Evolutionary conservation across 1,284 basidiomycete species (phyloP), one percentile per base, ranked within the genome.

Genomic region (Cutaneotrichosporon daszewskae): DNA sequence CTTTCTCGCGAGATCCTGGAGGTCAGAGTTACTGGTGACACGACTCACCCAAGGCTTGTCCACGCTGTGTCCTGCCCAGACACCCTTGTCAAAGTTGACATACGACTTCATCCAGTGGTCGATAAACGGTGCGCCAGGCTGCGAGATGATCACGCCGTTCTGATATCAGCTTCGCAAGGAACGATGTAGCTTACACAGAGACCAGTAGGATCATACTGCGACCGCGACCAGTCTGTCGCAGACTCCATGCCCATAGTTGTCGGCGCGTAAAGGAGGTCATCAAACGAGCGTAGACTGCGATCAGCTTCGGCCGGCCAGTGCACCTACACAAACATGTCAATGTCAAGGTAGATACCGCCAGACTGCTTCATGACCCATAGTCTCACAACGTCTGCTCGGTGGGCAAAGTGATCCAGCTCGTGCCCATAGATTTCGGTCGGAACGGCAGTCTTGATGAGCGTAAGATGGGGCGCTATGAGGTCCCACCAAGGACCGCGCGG

Each of bases 321-420:
- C 18, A 39, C 47, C 51, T 43, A 70, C 69, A 69, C 57, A 47
- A 57, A 72, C 43, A 66, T 59, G 51, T 76, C 75, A n/a, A 74
- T 69, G 46, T 76, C 75, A 14, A 75, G 62, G 47, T 76, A 76
- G 18, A 76, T 71, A 9, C 75, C 75, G 4, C 75, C 74, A 4
- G 60, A 59, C 40, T 60, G 49, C 43, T 67, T 59, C 52, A 72
- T 59, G 25, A 62, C 64, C 33, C 63, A 49, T 45, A 74, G 44
- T 45, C 68, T 47, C 45, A 68, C 39, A 35, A 68, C 55, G 47
- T 73, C 71, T 23, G 63, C 62, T 42, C 68, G 64, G 51, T 73
- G 71, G 9, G 71, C 71, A 43, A 71, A 73, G 51, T 72, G 66
- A 6, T 50, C 45, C 19, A 51, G 10, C 20, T 68, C 35, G 29